phyloP scores from a whole-genome alignment of 2,329 filamentous ascomycete genomes.

The Stenocarpella maydis region DNA sequence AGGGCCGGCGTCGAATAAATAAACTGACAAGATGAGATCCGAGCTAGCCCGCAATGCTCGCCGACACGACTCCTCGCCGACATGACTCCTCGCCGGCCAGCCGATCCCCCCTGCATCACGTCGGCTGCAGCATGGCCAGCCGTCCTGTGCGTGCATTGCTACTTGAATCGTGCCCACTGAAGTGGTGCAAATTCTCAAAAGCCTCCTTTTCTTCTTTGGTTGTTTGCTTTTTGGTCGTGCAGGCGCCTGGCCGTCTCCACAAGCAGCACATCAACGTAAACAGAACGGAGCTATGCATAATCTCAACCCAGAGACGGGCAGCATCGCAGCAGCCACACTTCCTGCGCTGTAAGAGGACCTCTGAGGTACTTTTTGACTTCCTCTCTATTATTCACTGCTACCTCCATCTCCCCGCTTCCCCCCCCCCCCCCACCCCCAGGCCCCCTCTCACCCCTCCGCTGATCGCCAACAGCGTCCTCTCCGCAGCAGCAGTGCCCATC shows the following conservation, averaged over 20 bases:
- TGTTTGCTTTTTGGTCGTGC: no score
- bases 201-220: no score
- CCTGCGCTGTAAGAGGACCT: background rate
- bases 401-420: background rate
- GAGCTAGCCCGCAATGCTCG: background rate
- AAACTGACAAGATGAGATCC: no score
- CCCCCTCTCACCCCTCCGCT: background rate
- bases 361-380: background rate
- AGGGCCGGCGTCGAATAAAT: no score
- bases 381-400: conserved; percentile 17
- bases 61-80: conserved; percentile 1
- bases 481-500: background rate
- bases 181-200: no score
- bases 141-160: no score
- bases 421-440: no score
- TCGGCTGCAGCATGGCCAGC: no score
- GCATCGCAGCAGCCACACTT: background rate
- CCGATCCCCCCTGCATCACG: background rate
- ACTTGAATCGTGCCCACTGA: no score
- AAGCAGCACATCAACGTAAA: background rate
- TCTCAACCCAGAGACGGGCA: background rate
- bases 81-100: no score
- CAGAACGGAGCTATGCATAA: background rate
- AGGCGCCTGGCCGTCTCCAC: no score
- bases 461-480: background rate